Conservation (phyloP, 202 grass and related monocot genomes). For the Panicum virgatum region DNA sequence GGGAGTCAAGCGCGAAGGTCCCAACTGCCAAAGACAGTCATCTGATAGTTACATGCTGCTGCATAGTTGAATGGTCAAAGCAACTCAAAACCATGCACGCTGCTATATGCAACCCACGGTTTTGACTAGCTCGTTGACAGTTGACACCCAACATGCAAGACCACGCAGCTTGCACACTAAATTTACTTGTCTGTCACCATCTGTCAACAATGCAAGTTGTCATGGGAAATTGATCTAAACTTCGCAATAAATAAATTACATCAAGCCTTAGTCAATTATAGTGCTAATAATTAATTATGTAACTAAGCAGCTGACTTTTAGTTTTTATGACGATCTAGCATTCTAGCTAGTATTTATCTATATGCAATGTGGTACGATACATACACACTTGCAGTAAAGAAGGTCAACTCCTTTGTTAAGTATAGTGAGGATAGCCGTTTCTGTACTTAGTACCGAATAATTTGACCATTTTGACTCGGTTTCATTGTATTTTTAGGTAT, state of each 20-base stretch:
- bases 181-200: background rate
- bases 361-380: background rate
- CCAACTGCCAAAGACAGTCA: background rate
- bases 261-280: background rate
- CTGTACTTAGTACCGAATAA: background rate
- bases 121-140: conserved; percentile 24
- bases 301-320: background rate
- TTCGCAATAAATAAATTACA: background rate
- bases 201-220: background rate
- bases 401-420: conserved; percentile 28
- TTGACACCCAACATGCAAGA: conserved; percentile 5
- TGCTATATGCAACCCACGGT: background rate
- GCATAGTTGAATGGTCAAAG: background rate
- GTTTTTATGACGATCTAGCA: background rate
- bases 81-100: conserved; percentile 2
- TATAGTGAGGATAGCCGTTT: background rate
- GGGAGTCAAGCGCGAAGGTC: background rate
- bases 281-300: background rate
- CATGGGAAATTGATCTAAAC: background rate
- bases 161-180: background rate
- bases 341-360: background rate
- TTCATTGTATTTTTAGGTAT: background rate
- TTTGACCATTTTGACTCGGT: conserved; percentile 28
- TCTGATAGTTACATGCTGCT: background rate
- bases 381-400: background rate